phyloP scores from a whole-genome alignment of 2,329 filamentous ascomycete genomes.

The Stagonosporopsis tanaceti region DNA sequence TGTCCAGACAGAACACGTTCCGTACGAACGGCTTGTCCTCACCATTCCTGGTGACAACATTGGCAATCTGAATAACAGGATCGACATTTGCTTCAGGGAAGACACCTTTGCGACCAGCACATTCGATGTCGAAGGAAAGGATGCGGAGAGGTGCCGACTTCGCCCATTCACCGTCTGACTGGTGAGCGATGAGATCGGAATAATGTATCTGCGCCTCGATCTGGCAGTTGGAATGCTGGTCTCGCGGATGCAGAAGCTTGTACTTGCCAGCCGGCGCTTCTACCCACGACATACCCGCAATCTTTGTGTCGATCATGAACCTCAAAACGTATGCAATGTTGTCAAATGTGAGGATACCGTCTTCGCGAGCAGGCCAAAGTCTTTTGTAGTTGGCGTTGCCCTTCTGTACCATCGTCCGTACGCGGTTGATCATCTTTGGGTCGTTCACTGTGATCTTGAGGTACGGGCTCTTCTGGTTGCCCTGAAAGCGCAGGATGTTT shows the following conservation, averaged over 20 bases:
- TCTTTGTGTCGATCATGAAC: slow-evolving; percentile 98
- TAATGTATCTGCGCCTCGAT: slow-evolving; percentile 91
- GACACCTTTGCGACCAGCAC: slow-evolving; percentile 94
- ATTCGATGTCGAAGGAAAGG: slow-evolving; percentile 98
- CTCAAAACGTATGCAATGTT: slow-evolving; percentile 93
- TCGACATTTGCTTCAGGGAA: slow-evolving; percentile 93
- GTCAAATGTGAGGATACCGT: slow-evolving; percentile 88
- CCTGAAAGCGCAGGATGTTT: slow-evolving; percentile 93
- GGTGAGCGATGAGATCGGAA: slow-evolving; percentile 82
- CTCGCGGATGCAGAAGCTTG: slow-evolving; percentile 69
- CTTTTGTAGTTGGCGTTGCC: slow-evolving; percentile 87
- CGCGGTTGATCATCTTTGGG: slow-evolving; percentile 79
- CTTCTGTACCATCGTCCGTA: slow-evolving; percentile 78
- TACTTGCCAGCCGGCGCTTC: slow-evolving; percentile 81
- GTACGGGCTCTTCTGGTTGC: slow-evolving; percentile 89
- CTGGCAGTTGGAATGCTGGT: slow-evolving; percentile 90
- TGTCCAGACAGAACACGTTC: slow-evolving; percentile 95
- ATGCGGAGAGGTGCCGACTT: slow-evolving; percentile 96
- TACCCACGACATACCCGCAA: slow-evolving; percentile 97
- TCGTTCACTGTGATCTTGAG: slow-evolving; percentile 93
- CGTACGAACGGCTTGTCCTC: slow-evolving; percentile 94
- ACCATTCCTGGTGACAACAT: slow-evolving; percentile 92
- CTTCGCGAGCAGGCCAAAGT: slow-evolving; percentile 72
- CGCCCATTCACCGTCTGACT: slow-evolving; percentile 91
- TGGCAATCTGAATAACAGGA: slow-evolving; percentile 97